phyloP scores from a whole-genome alignment of 2,329 filamentous ascomycete genomes.

The Dothideomycetidae sp. region DNA sequence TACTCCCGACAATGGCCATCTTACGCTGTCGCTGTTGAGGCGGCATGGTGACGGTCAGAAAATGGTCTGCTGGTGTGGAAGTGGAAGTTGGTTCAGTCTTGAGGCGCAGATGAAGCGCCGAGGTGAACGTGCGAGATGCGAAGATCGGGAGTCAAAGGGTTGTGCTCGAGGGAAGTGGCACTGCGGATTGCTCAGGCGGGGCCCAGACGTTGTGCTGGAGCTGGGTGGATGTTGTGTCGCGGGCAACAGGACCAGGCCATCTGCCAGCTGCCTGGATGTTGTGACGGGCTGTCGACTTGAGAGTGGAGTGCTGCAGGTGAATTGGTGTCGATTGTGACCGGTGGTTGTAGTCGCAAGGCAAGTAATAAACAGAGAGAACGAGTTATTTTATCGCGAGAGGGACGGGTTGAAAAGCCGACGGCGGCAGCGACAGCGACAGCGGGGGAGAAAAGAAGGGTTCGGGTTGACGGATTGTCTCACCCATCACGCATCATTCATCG shows the following conservation, averaged over 20 bases:
- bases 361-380: too few species aligned
- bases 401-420: too few species aligned
- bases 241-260: neutral
- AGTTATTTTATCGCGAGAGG: too few species aligned
- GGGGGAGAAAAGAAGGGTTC: too few species aligned
- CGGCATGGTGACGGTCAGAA: slow-evolving; percentile 36
- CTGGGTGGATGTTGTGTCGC: neutral
- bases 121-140: neutral
- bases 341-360: too few species aligned
- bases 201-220: neutral
- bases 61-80: neutral
- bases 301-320: too few species aligned
- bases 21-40: slow-evolving; percentile 75
- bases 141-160: neutral
- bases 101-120: neutral
- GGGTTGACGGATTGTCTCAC: too few species aligned
- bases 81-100: neutral
- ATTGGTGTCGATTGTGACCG: too few species aligned
- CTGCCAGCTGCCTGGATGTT: neutral
- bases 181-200: neutral
- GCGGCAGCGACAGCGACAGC: too few species aligned
- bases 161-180: neutral
- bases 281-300: too few species aligned
- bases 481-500: too few species aligned
- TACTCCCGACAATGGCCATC: slow-evolving; percentile 88